These are phyloP conservation scores for Emericellopsis cladophorae DNA, from an alignment of 2,329 filamentous ascomycete genomes.

Conservation along the genomic window DNA sequence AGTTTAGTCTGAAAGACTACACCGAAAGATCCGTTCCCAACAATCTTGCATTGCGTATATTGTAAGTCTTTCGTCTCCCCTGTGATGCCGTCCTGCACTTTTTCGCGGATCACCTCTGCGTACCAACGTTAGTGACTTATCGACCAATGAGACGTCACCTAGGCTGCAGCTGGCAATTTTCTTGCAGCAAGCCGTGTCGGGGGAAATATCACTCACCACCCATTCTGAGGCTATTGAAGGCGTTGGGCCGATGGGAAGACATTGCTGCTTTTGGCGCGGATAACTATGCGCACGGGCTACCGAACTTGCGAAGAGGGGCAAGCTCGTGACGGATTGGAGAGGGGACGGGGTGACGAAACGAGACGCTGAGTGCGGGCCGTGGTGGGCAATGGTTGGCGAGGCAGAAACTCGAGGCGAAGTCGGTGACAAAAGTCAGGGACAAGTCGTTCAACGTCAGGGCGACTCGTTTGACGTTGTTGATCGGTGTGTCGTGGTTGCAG, in stretches of 20 bases:
- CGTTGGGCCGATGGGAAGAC: constrained; percentile 85
- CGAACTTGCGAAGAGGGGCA: constrained; percentile 10
- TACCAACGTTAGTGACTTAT: not conserved
- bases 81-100: constrained; percentile 95
- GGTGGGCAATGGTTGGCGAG: constrained; percentile 16
- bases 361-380: constrained; percentile 18
- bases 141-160: not conserved
- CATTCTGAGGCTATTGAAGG: constrained; percentile 83
- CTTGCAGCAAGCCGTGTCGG: not conserved
- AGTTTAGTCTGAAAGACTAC: constrained; percentile 99
- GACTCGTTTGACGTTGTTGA: too few species aligned
- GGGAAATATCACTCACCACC: constrained; percentile 58
- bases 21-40: constrained; percentile 96
- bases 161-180: not conserved
- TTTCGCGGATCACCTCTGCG: constrained; percentile 91
- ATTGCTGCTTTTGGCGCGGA: constrained; percentile 32
- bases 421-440: not conserved
- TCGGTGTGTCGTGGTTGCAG: not conserved
- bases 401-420: not conserved
- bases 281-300: constrained; percentile 13
- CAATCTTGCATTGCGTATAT: constrained; percentile 99
- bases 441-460: not conserved
- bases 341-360: constrained; percentile 12
- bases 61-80: constrained; percentile 94
- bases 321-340: constrained; percentile 11